These are phyloP conservation scores for Magnaporthiopsis incrustans DNA, from an alignment of 2,329 filamentous ascomycete species.

Conservation along the genomic window DNA sequence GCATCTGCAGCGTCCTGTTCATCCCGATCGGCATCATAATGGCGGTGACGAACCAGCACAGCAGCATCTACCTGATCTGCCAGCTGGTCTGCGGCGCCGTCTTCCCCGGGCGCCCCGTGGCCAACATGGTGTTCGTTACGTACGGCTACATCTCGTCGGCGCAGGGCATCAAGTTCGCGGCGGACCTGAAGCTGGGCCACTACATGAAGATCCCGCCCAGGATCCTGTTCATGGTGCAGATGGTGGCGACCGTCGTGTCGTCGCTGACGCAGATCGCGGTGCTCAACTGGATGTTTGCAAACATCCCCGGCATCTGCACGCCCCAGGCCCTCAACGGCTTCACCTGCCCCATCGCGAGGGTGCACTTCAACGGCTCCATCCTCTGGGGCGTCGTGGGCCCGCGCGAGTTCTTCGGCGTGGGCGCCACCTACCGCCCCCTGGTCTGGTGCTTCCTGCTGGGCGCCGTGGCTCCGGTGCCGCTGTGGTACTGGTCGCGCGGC, in stretches of 20 bases:
- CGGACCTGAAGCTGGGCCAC: slow-evolving; percentile 78
- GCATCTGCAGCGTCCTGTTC: slow-evolving; percentile 73
- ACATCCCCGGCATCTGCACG: slow-evolving; percentile 72
- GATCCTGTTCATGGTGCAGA: slow-evolving; percentile 71
- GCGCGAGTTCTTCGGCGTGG: slow-evolving; percentile 69
- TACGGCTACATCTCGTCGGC: slow-evolving; percentile 86
- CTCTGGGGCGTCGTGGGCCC: slow-evolving; percentile 86
- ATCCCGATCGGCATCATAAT: slow-evolving; percentile 89
- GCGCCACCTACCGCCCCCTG: slow-evolving; percentile 65
- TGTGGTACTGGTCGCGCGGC: slow-evolving; percentile 63
- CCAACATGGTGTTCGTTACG: slow-evolving; percentile 90
- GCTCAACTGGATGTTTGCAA: slow-evolving; percentile 82
- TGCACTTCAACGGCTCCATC: slow-evolving; percentile 86
- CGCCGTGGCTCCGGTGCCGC: slow-evolving; percentile 61
- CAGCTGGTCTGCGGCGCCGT: slow-evolving; percentile 75
- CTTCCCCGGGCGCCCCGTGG: slow-evolving; percentile 74
- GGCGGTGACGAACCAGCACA: slow-evolving; percentile 87
- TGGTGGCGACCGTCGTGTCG: slow-evolving; percentile 66
- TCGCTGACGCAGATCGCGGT: slow-evolving; percentile 76
- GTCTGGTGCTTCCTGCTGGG: slow-evolving; percentile 79
- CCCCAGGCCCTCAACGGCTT: slow-evolving; percentile 76
- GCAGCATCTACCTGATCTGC: slow-evolving; percentile 78
- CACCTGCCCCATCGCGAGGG: slow-evolving; percentile 77
- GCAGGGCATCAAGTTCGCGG: slow-evolving; percentile 82
- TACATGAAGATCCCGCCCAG: slow-evolving; percentile 82